Percentiles rank a stretch among this genome's conserved stretches.
Conservation (phyloP, 208 protist species). For the Acanthamoeba rhysodes region DNA sequence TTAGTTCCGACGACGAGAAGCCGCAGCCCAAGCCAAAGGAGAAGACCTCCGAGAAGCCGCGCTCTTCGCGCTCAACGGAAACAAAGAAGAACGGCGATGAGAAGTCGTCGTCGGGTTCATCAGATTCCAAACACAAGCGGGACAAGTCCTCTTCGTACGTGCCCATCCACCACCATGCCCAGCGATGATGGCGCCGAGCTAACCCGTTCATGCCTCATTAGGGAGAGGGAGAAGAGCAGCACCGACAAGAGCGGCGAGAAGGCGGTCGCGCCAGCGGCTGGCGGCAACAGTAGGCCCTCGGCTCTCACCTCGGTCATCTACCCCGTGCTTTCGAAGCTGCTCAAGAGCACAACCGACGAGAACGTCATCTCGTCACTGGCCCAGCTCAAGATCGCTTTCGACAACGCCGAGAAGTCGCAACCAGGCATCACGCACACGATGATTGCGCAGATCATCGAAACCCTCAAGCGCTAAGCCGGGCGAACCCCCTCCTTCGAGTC, state of each 20-base stretch:
- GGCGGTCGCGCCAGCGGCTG: slow-evolving; percentile 1
- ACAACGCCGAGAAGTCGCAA: slow-evolving; percentile 83
- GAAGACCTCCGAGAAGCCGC: slow-evolving; percentile 40
- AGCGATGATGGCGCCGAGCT: no score
- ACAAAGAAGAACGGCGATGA: slow-evolving; percentile 30
- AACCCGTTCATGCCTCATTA: neutral
- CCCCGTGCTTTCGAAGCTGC: slow-evolving; percentile 80
- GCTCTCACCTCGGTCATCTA: slow-evolving; percentile 83
- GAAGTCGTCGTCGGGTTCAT: neutral
- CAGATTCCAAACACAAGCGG: neutral
- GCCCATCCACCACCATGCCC: no score
- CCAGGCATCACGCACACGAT: slow-evolving; percentile 82
- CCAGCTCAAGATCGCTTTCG: slow-evolving; percentile 84
- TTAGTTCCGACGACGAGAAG: slow-evolving; percentile 34
- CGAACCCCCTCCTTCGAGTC: neutral
- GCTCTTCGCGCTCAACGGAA: slow-evolving; percentile 2
- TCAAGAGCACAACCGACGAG: slow-evolving; percentile 78
- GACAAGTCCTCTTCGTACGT: slow-evolving; percentile 5
- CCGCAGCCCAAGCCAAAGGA: slow-evolving; percentile 36
- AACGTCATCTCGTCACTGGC: slow-evolving; percentile 80
- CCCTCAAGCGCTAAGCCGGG: slow-evolving; percentile 76
- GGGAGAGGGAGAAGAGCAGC: neutral
- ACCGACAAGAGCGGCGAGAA: neutral
- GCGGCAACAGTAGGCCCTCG: slow-evolving; percentile 69
- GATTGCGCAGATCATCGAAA: slow-evolving; percentile 84